These are phyloP conservation scores for Ophiostoma australiae DNA, from an alignment of 2,329 filamentous ascomycete species.

Conservation along the genomic window DNA sequence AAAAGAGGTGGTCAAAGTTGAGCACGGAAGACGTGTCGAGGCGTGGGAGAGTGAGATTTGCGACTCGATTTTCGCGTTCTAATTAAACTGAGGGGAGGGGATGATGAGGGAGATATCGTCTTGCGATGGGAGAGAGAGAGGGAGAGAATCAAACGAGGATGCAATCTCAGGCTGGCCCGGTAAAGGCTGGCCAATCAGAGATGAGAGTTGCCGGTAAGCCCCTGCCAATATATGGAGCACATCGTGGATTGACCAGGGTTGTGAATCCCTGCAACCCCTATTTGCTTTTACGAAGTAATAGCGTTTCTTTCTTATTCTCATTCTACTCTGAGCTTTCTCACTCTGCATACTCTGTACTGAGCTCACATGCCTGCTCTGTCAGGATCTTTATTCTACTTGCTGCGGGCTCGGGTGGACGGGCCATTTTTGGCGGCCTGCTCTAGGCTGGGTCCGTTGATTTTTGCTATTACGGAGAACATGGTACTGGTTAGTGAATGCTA, in stretches of 20 bases:
- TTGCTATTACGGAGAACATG: too few relatives aligned
- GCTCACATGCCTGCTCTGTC: neutral
- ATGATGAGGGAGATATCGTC: neutral
- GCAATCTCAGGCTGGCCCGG: neutral
- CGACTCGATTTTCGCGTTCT: conserved; percentile 19
- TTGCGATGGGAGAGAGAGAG: neutral
- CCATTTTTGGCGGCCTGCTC: conserved; percentile 9
- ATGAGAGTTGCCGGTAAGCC: neutral
- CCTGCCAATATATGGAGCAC: neutral
- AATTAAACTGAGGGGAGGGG: conserved; percentile 19
- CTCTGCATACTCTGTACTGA: neutral
- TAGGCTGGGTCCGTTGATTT: neutral
- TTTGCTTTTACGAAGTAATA: neutral
- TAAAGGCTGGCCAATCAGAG: neutral
- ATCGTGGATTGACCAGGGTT: neutral
- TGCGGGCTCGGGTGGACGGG: conserved; percentile 6
- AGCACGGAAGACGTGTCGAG: conserved; percentile 14
- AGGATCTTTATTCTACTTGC: neutral
- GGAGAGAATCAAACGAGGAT: neutral
- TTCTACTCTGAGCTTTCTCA: neutral
- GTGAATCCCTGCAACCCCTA: conserved; percentile 8
- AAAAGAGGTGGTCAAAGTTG: neutral
- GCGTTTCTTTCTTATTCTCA: neutral
- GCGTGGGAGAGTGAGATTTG: conserved; percentile 10
- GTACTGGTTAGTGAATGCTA: neutral